Conservation (phyloP, 495 filamentous ascomycete species). For the Penicillium silybi region DNA sequence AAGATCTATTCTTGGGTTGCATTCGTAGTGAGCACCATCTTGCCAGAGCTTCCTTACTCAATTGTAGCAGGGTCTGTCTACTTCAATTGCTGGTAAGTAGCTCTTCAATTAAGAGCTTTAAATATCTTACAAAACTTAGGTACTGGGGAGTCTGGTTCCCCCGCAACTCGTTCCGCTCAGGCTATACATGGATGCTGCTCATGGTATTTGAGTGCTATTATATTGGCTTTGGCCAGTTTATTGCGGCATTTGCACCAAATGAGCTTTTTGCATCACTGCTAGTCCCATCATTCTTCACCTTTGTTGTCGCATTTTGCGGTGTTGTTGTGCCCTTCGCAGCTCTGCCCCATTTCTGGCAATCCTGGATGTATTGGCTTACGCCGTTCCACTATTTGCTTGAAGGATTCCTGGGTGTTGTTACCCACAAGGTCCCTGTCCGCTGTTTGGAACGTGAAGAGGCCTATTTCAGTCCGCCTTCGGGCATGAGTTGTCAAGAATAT, state of each 20-base stretch:
- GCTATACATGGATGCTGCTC: slow-evolving; percentile 55
- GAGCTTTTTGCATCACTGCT: slow-evolving; percentile 66
- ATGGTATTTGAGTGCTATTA: slow-evolving; percentile 73
- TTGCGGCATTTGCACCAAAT: slow-evolving; percentile 70
- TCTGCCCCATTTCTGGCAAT: slow-evolving; percentile 56
- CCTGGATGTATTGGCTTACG: slow-evolving; percentile 67
- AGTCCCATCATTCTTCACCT: slow-evolving; percentile 62
- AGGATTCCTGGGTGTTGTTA: slow-evolving; percentile 50
- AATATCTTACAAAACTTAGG: slow-evolving; percentile 17
- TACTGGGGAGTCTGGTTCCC: slow-evolving; percentile 53
- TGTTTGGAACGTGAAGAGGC: slow-evolving; percentile 57
- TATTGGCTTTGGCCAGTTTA: slow-evolving; percentile 69
- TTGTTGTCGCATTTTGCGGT: slow-evolving; percentile 61
- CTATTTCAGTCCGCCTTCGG: slow-evolving; percentile 50
- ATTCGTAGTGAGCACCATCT: slow-evolving; percentile 43
- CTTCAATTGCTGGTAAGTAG: slow-evolving; percentile 55
- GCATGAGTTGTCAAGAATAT: slow-evolving; percentile 51
- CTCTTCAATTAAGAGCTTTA: not conserved
- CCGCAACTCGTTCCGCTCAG: slow-evolving; percentile 50
- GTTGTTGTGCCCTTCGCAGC: slow-evolving; percentile 54
- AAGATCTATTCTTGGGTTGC: slow-evolving; percentile 53
- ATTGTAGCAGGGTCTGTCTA: slow-evolving; percentile 50
- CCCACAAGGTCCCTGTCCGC: slow-evolving; percentile 50
- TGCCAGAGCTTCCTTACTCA: slow-evolving; percentile 51
- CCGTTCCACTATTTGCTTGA: slow-evolving; percentile 63